Evolutionary conservation across 805 yeast genomes (phyloP), one percentile per base, ranked within the genome.

Genomic region (Candida tammaniensis): DNA sequence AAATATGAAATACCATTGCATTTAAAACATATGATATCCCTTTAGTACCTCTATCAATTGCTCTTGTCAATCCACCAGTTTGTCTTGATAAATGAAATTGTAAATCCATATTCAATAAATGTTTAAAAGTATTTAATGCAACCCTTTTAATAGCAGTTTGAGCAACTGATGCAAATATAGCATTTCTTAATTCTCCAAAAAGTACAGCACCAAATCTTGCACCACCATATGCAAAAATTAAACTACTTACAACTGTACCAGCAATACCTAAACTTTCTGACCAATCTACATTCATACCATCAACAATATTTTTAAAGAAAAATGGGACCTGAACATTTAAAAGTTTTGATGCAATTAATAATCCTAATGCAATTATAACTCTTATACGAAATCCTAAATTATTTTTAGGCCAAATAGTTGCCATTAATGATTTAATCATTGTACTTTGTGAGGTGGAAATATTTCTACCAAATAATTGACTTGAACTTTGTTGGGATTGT

Each of bases 1-100:
- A 68, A 23, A 93, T 89, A 56, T 93, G 98, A 67, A 93, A 91
- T n/a, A 93, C 96, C 95, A 91, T 86, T 2, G 98, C 96, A 23
- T 86, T 79, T 30, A 93, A 66, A 4, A 93, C 97, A 49, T 85
- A 89, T 9, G 94, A 82, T 35, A 93, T 91, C 65, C 98, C 98
- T 50, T 93, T 91, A 1, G 98, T 91, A 57, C 98, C 98, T 44
- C 98, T 71, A 52, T 93, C 98, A 51, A 93, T 93, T 1, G 98
- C 98, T 42, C 98, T 70, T 0, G 97, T 91, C 21, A 93, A 61
- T 0, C 96, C 98, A 46, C 98, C 98, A 0, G 98, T 93, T 57
- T 93, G 98, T 47, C 89, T 72, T 8, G 91, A 73, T 25, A 93
- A 61, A 57, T 93, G 98, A 74, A 91, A 93, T 14, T 86, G 83